Evolutionary conservation across 1,284 basidiomycete species (phyloP).

Genomic region (Boletellus sp.): DNA sequence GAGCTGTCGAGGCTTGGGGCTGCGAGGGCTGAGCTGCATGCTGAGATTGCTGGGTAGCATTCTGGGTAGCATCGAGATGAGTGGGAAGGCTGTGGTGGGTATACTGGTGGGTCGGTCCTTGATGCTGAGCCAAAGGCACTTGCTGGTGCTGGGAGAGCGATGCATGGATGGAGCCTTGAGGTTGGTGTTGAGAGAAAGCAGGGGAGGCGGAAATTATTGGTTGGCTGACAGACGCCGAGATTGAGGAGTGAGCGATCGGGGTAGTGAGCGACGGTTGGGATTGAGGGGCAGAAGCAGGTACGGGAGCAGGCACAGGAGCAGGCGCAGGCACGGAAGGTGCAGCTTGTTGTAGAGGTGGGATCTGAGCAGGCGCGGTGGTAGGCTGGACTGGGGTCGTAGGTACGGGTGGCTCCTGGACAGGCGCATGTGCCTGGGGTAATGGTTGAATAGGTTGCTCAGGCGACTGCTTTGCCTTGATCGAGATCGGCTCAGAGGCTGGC

Average conservation of each 20-base stretch:
- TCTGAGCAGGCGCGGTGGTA: constrained; percentile 35
- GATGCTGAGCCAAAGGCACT: constrained; percentile 38
- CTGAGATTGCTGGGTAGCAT: constrained; percentile 43
- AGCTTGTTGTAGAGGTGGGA: constrained; percentile 2
- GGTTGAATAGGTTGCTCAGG: constrained; percentile 43
- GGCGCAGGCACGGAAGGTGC: constrained; percentile 6
- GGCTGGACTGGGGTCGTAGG: constrained; percentile 36
- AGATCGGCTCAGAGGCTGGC: constrained; percentile 34
- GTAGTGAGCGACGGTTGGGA: constrained; percentile 39
- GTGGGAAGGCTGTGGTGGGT: constrained; percentile 59
- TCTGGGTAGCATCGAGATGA: constrained; percentile 56
- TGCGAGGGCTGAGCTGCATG: constrained; percentile 30
- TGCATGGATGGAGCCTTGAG: constrained; percentile 31
- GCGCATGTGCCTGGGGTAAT: constrained; percentile 23
- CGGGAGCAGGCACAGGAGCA: constrained; percentile 22
- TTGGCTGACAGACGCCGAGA: constrained; percentile 42
- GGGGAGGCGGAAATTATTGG: constrained; percentile 31
- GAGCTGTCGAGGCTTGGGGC: constrained; percentile 32
- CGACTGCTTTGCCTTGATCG: constrained; percentile 42
- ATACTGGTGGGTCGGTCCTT: constrained; percentile 50
- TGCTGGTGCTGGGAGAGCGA: constrained; percentile 34
- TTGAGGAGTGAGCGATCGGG: constrained; percentile 39
- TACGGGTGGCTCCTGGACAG: constrained; percentile 26
- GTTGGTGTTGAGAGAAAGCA: constrained; percentile 31
- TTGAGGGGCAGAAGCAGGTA: constrained; percentile 38